Conservation (phyloP, 1,284 basidiomycete genomes). For the Chondrostereum purpureum region DNA sequence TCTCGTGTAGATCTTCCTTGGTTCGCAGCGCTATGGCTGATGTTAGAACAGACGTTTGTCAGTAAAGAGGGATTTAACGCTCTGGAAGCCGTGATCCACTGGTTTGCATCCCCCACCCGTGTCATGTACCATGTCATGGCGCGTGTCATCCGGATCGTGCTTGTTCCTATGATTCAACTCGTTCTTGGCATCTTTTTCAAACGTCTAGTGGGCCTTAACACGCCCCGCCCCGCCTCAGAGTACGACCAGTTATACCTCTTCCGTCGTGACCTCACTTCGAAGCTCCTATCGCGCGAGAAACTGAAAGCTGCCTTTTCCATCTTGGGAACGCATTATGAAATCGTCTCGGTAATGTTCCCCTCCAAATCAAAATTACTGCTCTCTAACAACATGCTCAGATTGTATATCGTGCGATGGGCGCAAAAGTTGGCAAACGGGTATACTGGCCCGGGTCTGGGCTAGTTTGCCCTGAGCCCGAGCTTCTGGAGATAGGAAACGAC, state of each 20-base stretch:
- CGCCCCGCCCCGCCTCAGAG: constrained; percentile 15
- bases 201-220: constrained; percentile 22
- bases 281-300: constrained; percentile 21
- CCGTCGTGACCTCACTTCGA: constrained; percentile 20
- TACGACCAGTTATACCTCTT: constrained; percentile 18
- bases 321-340: constrained; percentile 23
- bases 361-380: too few relatives aligned
- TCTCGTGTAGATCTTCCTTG: constrained; percentile 32
- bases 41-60: constrained; percentile 27
- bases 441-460: constrained; percentile 42
- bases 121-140: constrained; percentile 18
- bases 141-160: background rate
- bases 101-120: constrained; percentile 35
- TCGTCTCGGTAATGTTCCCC: constrained; percentile 3
- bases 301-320: constrained; percentile 22
- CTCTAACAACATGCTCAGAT: too few relatives aligned
- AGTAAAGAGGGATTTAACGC: constrained; percentile 21
- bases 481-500: constrained; percentile 39
- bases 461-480: constrained; percentile 37
- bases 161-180: background rate
- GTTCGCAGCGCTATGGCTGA: constrained; percentile 30
- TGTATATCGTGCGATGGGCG: constrained; percentile 38
- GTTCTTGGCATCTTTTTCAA: background rate
- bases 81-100: constrained; percentile 33
- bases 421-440: constrained; percentile 36